phyloP scores from a whole-genome alignment of 2,329 filamentous ascomycete genomes.

The Aspergillus calidoustus region DNA sequence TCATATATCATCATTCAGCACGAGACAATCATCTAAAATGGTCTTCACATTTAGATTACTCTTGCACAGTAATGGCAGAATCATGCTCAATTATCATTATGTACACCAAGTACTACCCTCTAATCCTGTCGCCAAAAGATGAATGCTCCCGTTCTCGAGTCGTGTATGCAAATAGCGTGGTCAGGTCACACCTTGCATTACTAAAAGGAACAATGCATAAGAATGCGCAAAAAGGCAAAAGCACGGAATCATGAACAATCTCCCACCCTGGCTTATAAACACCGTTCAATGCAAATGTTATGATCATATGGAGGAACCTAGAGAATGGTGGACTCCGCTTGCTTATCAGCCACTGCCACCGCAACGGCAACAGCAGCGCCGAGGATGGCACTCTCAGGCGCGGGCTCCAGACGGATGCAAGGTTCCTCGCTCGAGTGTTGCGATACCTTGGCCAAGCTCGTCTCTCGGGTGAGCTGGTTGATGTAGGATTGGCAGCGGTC shows the following conservation, averaged over 20 bases:
- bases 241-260: constrained; percentile 2
- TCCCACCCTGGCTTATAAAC: constrained; percentile 14
- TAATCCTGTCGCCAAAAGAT: constrained; percentile 26
- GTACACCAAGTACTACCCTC: constrained; percentile 27
- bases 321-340: constrained; percentile 9
- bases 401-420: constrained; percentile 46
- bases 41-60: not conserved
- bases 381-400: constrained; percentile 50
- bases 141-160: constrained; percentile 18
- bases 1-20: not conserved
- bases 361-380: constrained; percentile 55
- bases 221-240: constrained; percentile 10
- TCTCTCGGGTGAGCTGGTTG: constrained; percentile 44
- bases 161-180: constrained; percentile 22
- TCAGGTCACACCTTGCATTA: not conserved
- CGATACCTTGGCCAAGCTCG: constrained; percentile 19
- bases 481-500: constrained; percentile 50
- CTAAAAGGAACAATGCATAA: not conserved
- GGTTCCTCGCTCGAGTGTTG: constrained; percentile 24
- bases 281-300: constrained; percentile 24
- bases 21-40: not conserved
- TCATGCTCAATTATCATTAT: constrained; percentile 26
- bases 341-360: constrained; percentile 42
- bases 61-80: not conserved
- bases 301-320: not conserved